Conservation (phyloP, 148 eudicot species). For the Arctostaphylos glauca region DNA sequence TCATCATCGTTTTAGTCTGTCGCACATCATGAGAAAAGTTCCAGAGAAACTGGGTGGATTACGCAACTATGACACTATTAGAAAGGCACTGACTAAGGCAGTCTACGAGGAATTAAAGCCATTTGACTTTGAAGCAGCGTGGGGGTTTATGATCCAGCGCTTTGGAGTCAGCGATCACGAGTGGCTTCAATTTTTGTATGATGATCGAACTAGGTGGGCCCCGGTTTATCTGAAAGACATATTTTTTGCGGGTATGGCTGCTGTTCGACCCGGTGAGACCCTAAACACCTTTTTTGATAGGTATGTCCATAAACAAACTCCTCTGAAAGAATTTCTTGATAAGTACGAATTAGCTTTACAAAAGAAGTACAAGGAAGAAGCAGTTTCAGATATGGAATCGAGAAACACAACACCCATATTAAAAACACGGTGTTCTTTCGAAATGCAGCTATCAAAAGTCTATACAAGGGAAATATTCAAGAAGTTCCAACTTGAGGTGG, state of each 20-base stretch:
- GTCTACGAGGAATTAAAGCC: conserved; percentile 60
- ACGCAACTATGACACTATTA: conserved; percentile 51
- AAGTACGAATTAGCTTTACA: conserved; percentile 67
- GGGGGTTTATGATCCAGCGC: conserved; percentile 60
- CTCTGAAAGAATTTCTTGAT: conserved; percentile 71
- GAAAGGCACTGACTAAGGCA: conserved; percentile 44
- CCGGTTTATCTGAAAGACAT: conserved; percentile 68
- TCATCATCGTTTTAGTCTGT: conserved; percentile 56
- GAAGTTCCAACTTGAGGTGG: conserved; percentile 72
- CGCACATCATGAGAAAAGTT: conserved; percentile 60
- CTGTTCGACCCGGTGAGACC: conserved; percentile 41
- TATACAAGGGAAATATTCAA: conserved; percentile 62
- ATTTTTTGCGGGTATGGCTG: conserved; percentile 66
- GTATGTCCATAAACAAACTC: conserved; percentile 74
- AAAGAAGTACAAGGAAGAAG: conserved; percentile 73
- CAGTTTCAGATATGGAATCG: conserved; percentile 56
- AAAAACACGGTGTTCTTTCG: conserved; percentile 63
- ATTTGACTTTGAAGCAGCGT: conserved; percentile 66
- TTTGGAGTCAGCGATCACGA: conserved; percentile 53
- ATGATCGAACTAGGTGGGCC: conserved; percentile 72
- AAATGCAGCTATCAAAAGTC: conserved; percentile 60
- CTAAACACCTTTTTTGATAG: conserved; percentile 49
- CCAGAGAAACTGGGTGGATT: conserved; percentile 74
- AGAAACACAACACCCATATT: conserved; percentile 42
- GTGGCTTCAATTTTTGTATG: conserved; percentile 63